Evolutionary conservation across 148 eudicot species (phyloP).

Genomic region (Simmondsia chinensis): DNA sequence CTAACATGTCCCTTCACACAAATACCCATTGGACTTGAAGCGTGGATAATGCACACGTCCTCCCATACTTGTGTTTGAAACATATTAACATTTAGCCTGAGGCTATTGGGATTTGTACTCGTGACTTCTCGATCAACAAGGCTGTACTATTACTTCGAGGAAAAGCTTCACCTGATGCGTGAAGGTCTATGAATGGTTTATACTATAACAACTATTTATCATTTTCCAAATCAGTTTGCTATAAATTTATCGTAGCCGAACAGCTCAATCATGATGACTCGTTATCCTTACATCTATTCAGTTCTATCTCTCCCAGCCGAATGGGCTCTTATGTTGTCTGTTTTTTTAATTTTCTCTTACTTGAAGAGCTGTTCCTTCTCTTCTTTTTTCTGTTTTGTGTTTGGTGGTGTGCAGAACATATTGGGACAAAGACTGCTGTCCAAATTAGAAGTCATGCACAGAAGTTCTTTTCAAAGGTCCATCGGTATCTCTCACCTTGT

Average conservation of each 20-base stretch:
- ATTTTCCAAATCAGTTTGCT: neutral
- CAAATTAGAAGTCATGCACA: constrained; percentile 99
- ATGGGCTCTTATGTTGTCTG: constrained; percentile 6
- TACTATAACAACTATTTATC: too few relatives aligned
- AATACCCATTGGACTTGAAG: too few relatives aligned
- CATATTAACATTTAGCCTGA: too few relatives aligned
- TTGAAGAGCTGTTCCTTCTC: constrained; percentile 30
- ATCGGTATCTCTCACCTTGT: constrained; percentile 36
- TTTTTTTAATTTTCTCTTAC: constrained; percentile 24
- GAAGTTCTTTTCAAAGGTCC: constrained; percentile 95
- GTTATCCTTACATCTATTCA: constrained; percentile 5
- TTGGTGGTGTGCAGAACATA: constrained; percentile 69
- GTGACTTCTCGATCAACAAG: too few relatives aligned
- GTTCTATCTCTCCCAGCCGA: constrained; percentile 6
- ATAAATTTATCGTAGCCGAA: neutral
- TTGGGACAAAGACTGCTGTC: constrained; percentile 99
- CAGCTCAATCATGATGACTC: neutral
- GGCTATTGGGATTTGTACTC: too few relatives aligned
- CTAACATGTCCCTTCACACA: too few relatives aligned
- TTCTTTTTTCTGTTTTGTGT: constrained; percentile 21
- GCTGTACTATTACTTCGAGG: too few relatives aligned
- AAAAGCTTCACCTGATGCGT: too few relatives aligned
- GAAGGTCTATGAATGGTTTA: too few relatives aligned
- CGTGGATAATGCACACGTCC: too few relatives aligned
- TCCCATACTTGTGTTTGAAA: too few relatives aligned